Conservation (phyloP, 371 early-diverging fungal species). For the Capniomyces stellatus region DNA sequence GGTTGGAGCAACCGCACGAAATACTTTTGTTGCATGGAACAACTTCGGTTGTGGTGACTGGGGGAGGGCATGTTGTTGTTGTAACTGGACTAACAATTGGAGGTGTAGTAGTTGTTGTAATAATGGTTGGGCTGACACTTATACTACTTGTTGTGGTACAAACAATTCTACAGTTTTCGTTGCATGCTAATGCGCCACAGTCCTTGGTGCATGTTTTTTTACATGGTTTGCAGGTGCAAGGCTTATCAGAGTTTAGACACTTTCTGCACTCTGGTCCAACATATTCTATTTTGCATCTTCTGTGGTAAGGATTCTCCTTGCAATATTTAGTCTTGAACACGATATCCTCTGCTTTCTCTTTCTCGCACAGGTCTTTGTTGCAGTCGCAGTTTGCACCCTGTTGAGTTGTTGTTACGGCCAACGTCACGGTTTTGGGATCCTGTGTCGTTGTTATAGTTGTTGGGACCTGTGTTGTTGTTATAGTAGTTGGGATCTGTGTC, state of each 20-base stretch:
- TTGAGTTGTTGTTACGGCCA: neutral
- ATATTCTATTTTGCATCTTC: neutral
- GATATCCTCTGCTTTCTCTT: neutral
- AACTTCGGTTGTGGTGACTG: neutral
- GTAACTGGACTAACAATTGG: neutral
- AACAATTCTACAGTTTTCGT: neutral
- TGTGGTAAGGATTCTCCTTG: neutral
- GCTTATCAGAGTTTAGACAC: too few relatives aligned
- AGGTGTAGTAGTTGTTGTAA: neutral
- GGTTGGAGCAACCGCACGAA: neutral
- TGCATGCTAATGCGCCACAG: neutral
- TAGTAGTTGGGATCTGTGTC: neutral
- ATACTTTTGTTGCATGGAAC: neutral
- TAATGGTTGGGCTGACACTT: neutral
- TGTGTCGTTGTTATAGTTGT: neutral
- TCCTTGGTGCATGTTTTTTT: neutral
- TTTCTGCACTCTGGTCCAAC: neutral
- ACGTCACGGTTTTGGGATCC: neutral
- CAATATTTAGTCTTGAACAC: neutral
- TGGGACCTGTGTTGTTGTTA: neutral
- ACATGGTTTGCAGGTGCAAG: neutral
- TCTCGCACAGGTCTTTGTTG: neutral
- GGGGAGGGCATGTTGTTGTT: neutral
- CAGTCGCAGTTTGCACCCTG: neutral
- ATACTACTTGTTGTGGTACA: neutral